phyloP scores from a whole-genome alignment of 768 basidiomycete genomes.

The Suillus cothurnatus region DNA sequence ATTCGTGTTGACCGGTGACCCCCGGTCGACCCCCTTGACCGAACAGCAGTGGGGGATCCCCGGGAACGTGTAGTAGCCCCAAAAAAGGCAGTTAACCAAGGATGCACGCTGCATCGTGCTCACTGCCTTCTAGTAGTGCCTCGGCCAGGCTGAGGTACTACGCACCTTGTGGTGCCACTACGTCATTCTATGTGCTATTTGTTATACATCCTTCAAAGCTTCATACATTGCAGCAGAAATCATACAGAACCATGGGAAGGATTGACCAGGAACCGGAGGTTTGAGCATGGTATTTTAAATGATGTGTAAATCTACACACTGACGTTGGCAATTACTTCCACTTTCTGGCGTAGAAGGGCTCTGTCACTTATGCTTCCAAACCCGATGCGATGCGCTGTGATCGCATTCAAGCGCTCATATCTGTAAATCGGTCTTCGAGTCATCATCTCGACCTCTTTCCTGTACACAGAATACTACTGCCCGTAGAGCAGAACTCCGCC shows the following conservation, averaged over 20 bases:
- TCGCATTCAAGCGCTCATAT: conserved; percentile 1
- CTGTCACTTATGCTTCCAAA: neutral
- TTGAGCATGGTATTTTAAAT: neutral
- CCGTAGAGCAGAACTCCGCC: neutral
- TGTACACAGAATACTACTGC: conserved; percentile 6
- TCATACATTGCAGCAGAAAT: neutral
- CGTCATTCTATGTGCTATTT: neutral
- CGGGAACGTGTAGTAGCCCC: neutral
- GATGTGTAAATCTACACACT: neutral
- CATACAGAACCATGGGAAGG: neutral
- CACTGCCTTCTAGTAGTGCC: conserved; percentile 1
- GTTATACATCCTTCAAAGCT: neutral
- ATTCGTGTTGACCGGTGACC: neutral
- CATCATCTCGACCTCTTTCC: neutral
- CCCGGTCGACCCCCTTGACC: neutral
- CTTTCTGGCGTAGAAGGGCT: neutral
- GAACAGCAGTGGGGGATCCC: neutral
- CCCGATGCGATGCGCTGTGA: neutral
- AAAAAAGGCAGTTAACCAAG: neutral
- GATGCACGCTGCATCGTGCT: neutral
- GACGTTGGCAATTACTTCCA: no score
- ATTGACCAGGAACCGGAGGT: neutral
- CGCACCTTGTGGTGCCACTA: neutral
- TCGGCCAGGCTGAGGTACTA: neutral
- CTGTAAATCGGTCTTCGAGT: neutral